These are phyloP conservation scores for Pleurozium schreberi DNA, from an alignment of 225 moss, liverwort and hornwort species.

Conservation along the genomic window DNA sequence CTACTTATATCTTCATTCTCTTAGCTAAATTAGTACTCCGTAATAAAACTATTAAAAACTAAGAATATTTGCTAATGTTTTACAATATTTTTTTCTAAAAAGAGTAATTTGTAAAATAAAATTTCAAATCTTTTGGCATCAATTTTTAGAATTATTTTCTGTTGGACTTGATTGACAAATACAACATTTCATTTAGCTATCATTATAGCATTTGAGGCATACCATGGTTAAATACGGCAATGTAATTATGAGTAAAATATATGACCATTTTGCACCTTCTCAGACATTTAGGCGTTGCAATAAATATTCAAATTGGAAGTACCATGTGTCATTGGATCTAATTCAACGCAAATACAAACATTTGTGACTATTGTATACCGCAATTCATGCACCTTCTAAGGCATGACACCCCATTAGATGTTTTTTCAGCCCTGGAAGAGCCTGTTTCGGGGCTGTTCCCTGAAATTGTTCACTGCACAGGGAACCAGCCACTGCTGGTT, in stretches of 20 bases:
- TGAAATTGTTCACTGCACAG: too few relatives aligned
- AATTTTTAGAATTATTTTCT: neutral
- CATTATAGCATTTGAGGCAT: neutral
- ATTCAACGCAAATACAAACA: neutral
- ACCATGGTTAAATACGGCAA: accelerated
- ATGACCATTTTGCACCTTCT: accelerated
- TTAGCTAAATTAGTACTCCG: too few relatives aligned
- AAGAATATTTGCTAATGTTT: too few relatives aligned
- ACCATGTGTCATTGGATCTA: accelerated
- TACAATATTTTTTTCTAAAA: too few relatives aligned
- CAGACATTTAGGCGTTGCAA: neutral
- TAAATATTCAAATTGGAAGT: neutral
- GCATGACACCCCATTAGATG: too few relatives aligned
- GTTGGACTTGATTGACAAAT: accelerated
- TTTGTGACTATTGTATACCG: too few relatives aligned
- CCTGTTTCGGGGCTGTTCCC: too few relatives aligned
- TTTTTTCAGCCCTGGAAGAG: too few relatives aligned
- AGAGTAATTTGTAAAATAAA: neutral
- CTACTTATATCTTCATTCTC: too few relatives aligned
- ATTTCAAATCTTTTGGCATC: neutral
- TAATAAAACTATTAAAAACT: neutral
- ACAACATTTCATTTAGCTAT: accelerated
- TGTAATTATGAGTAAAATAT: accelerated
- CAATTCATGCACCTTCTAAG: neutral
- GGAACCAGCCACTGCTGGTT: too few relatives aligned